Base-by-base conservation (phyloP, 352 stramenopile species). In the Phytophthora parvispora region DNA sequence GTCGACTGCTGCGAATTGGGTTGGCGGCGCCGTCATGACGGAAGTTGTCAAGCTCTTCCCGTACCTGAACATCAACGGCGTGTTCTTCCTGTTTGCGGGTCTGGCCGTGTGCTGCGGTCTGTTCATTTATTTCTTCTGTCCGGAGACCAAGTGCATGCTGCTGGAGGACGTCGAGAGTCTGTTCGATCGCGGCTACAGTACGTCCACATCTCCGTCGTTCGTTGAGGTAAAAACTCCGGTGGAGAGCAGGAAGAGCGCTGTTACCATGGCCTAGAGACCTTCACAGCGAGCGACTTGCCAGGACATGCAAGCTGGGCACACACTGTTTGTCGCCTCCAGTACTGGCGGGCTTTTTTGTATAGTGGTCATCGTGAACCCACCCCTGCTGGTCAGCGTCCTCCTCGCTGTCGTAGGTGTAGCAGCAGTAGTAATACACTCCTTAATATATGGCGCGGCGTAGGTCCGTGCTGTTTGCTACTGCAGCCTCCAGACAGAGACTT, bases 1-100 rank as follows among this genome's bases (percentile, higher is more conserved):
- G 42, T 75, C 72, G 34, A 81, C 72, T 22, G 66, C 75, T 53
- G 59, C 78, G 4, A 88, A 84, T 27, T 86, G 78, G 78, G 32
- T 78, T 20, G 79, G 77, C 20, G 78, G 78, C 36, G 70, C 72
- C 4, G 29, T 75, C 43, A 86, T 86, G 78, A 75, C 70, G 6
- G 65, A 78, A 29, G 51, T 78, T 4, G 65, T 75, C 6, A 78
- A 78, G 43, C 24, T 78, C 3, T 75, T 78, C 50, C 65, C 70
- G 20, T 57, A 67, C 18, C 25, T 78, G 60, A 78, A 78, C 50
- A 72, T 78, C 60, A 74, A 74, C 64, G 69, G 69, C 22, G 64
- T 74, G 6, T 77, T 77, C 45, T 74, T 71, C 32, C 29, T 77
- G 4, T 78, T 78, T 24, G 65, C 70, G 1, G 65, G 65, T 25